Percentiles rank a stretch among this genome's conserved stretches.
phyloP scores from a whole-genome alignment of 2,329 filamentous ascomycete species.

The Neocucurbitaria cava region DNA sequence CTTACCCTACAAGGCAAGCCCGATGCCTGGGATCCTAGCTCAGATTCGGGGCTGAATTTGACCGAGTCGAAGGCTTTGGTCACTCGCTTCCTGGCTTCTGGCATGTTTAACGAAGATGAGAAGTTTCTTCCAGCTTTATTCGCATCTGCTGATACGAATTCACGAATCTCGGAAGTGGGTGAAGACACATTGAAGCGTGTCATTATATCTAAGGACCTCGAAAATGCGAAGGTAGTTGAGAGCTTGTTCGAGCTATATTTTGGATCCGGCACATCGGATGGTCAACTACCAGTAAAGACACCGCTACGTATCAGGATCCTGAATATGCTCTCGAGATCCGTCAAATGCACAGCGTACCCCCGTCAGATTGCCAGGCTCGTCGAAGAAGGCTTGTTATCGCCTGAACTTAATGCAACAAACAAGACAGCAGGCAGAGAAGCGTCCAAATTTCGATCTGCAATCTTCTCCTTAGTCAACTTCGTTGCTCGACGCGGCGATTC shows the following conservation, averaged over 20 bases:
- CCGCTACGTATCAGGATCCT: conserved; percentile 81
- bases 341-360: conserved; percentile 72
- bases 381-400: conserved; percentile 65
- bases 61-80: conserved; percentile 73
- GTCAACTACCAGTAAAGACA: conserved; percentile 59
- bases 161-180: conserved; percentile 79
- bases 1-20: conserved; percentile 70
- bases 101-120: conserved; percentile 82
- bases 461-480: conserved; percentile 89
- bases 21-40: conserved; percentile 70
- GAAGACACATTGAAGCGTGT: conserved; percentile 88
- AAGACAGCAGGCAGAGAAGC: conserved; percentile 71
- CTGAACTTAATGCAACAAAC: conserved; percentile 38
- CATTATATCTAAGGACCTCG: conserved; percentile 71
- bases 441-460: conserved; percentile 78
- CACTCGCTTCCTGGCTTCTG: conserved; percentile 78
- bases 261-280: conserved; percentile 53
- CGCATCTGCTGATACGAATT: conserved; percentile 83
- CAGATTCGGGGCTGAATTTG: conserved; percentile 68
- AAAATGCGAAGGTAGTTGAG: conserved; percentile 68
- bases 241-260: conserved; percentile 77
- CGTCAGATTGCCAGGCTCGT: conserved; percentile 73
- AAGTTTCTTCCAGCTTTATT: conserved; percentile 84
- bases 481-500: conserved; percentile 75
- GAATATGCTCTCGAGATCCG: conserved; percentile 76